Evolutionary conservation across 805 yeast species (phyloP).

Genomic region (Metschnikowia santaceciliae): DNA sequence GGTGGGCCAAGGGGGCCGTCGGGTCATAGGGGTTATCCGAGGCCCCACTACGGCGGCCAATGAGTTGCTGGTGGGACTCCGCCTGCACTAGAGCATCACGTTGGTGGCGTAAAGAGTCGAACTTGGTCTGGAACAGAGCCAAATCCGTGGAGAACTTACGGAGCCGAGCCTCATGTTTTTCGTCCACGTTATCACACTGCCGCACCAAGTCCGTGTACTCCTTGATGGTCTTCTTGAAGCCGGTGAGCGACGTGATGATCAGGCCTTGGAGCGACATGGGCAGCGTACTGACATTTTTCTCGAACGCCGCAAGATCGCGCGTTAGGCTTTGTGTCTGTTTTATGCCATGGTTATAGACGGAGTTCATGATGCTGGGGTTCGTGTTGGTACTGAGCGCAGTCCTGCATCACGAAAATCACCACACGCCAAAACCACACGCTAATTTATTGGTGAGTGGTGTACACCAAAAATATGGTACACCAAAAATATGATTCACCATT

Average conservation of each 20-base stretch:
- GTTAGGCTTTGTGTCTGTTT: conserved; percentile 75
- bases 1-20: conserved; percentile 17
- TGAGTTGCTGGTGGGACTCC: conserved; percentile 47
- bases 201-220: conserved; percentile 58
- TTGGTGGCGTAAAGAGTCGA: conserved; percentile 49
- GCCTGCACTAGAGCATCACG: conserved; percentile 53
- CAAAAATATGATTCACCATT: no score
- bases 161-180: conserved; percentile 51
- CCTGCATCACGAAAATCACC: no score
- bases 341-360: conserved; percentile 83
- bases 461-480: no score
- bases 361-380: conserved; percentile 46
- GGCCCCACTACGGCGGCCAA: conserved; percentile 45
- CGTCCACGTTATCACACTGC: conserved; percentile 55
- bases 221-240: conserved; percentile 69
- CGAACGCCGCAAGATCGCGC: conserved; percentile 65
- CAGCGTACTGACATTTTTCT: conserved; percentile 58
- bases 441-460: no score
- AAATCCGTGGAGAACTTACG: conserved; percentile 50
- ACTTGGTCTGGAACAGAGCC: conserved; percentile 45
- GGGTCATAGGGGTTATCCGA: conserved; percentile 51
- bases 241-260: conserved; percentile 73
- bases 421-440: no score
- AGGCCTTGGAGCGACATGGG: conserved; percentile 76
- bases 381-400: neutral